These are phyloP conservation scores for Bombardia bombarda DNA, from an alignment of 495 filamentous ascomycete species.

Conservation along the genomic window DNA sequence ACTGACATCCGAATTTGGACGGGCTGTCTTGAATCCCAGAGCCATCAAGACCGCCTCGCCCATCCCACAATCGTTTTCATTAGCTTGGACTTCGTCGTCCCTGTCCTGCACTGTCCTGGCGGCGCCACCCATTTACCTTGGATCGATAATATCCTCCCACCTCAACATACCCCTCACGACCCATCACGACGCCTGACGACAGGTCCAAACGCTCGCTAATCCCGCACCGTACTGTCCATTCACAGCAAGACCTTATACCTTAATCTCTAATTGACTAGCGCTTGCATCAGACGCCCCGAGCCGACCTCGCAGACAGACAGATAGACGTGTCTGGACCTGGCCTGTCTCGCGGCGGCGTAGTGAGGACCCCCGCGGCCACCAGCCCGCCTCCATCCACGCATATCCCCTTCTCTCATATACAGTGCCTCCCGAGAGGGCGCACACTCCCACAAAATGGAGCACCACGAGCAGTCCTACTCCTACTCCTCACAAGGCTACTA, in stretches of 20 bases:
- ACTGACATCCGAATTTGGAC: too few species aligned
- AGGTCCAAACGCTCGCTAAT: background rate
- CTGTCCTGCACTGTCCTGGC: too few species aligned
- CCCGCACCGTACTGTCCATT: background rate
- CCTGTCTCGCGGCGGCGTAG: too few species aligned
- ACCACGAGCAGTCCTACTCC: slow-evolving; percentile 1
- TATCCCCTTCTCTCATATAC: background rate
- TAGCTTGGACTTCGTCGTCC: too few species aligned
- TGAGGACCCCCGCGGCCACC: too few species aligned
- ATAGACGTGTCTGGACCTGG: background rate
- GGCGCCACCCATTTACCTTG: background rate
- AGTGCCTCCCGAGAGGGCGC: background rate
- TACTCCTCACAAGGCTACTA: slow-evolving; percentile 5
- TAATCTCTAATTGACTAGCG: background rate
- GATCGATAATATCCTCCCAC: background rate
- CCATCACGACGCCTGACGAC: background rate
- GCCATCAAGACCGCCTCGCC: background rate
- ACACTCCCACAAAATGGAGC: background rate
- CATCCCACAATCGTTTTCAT: background rate
- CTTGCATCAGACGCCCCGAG: background rate
- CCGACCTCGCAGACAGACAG: background rate
- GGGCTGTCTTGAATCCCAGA: background rate
- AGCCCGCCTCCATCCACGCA: background rate
- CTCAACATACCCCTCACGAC: background rate
- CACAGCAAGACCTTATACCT: background rate